phyloP scores from a whole-genome alignment of 331 rosid genomes.

The Pyrus hybrid region DNA sequence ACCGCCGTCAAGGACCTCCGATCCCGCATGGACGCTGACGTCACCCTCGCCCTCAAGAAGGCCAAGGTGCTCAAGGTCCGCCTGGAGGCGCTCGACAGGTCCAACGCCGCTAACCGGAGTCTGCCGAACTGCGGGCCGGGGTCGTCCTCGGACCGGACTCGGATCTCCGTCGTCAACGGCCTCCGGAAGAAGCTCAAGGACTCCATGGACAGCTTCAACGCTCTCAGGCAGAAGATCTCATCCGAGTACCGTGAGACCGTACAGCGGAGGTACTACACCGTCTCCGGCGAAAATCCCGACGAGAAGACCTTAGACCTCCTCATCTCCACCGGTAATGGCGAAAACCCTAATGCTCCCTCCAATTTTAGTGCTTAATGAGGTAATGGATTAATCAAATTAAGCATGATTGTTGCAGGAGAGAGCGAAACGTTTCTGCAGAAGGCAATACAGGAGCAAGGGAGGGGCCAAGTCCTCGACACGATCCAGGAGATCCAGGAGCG shows the following conservation, averaged over 20 bases:
- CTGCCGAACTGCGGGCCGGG: constrained; percentile 86
- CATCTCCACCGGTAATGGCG: constrained; percentile 68
- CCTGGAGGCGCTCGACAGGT: constrained; percentile 74
- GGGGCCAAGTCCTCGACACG: constrained; percentile 70
- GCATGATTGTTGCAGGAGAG: constrained; percentile 43
- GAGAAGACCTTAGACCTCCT: constrained; percentile 75
- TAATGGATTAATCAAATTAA: too few relatives aligned
- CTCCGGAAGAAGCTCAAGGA: constrained; percentile 83
- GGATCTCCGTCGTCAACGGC: constrained; percentile 78
- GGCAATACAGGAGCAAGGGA: constrained; percentile 78
- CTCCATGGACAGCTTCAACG: constrained; percentile 72
- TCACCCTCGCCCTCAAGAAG: constrained; percentile 63
- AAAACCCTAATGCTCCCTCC: background rate
- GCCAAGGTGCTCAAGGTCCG: constrained; percentile 79
- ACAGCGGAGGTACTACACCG: constrained; percentile 84
- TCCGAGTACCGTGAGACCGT: constrained; percentile 86
- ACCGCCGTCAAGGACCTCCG: constrained; percentile 69
- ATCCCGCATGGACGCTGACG: constrained; percentile 83
- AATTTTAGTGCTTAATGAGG: too few relatives aligned
- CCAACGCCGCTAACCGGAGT: constrained; percentile 84
- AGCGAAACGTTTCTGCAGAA: constrained; percentile 80
- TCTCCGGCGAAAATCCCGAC: constrained; percentile 94
- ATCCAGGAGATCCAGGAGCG: constrained; percentile 90
- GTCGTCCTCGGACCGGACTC: constrained; percentile 79
- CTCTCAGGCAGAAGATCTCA: constrained; percentile 53